Percentiles rank a stretch among this genome's conserved stretches.
phyloP scores from a whole-genome alignment of 1,284 basidiomycete genomes.

The Austroboletus novae-zelandiae region DNA sequence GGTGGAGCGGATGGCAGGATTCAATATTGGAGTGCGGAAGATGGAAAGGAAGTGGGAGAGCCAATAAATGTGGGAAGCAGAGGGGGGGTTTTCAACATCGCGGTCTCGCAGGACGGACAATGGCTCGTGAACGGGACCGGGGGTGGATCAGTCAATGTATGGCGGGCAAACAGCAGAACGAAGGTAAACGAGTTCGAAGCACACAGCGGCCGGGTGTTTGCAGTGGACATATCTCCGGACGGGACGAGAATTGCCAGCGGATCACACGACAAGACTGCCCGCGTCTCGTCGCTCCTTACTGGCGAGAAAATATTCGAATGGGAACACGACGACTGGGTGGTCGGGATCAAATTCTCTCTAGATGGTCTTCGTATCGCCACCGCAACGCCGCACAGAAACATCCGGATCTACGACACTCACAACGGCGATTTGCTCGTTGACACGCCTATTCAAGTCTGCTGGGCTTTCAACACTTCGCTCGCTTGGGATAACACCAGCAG shows the following conservation, averaged over 20 bases:
- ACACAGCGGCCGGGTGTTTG: neutral
- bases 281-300: neutral
- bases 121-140: neutral
- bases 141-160: neutral
- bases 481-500: neutral
- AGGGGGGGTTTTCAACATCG: neutral
- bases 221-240: conserved; percentile 2
- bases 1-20: neutral
- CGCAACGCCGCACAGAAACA: neutral
- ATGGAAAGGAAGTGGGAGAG: neutral
- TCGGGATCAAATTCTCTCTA: neutral
- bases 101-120: neutral
- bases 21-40: neutral
- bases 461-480: neutral
- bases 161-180: neutral
- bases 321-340: neutral
- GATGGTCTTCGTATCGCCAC: neutral
- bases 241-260: neutral
- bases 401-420: neutral
- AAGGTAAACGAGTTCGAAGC: neutral
- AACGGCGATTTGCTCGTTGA: neutral
- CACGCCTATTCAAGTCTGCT: neutral
- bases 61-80: neutral
- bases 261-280: neutral
- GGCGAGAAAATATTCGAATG: neutral